Conservation (phyloP, 2,329 filamentous ascomycete genomes). For the Peltaster fructicola region DNA sequence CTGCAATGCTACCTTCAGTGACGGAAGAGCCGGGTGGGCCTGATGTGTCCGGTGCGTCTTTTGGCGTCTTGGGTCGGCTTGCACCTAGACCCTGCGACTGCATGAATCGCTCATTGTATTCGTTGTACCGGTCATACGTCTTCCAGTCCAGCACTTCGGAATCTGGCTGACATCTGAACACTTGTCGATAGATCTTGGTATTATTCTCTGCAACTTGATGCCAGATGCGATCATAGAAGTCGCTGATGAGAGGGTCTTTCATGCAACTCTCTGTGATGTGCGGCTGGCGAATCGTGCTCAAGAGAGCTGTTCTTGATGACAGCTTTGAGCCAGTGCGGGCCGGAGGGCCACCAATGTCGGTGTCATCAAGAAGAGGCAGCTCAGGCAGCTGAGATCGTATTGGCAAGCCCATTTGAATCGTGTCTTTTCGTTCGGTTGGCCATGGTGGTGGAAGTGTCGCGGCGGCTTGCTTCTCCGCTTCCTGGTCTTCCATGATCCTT, state of each 20-base stretch:
- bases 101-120: conserved; percentile 62
- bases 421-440: conserved; percentile 35
- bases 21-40: conserved; percentile 29
- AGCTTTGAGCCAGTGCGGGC: conserved; percentile 7
- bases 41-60: conserved; percentile 30
- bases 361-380: conserved; percentile 55
- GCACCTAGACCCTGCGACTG: conserved; percentile 40
- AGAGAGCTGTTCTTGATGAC: too few relatives aligned
- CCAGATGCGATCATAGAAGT: conserved; percentile 82
- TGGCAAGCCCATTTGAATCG: conserved; percentile 49
- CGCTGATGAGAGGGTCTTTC: conserved; percentile 66
- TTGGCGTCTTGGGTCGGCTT: conserved; percentile 33
- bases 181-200: conserved; percentile 78
- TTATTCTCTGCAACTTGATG: conserved; percentile 78
- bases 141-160: conserved; percentile 87
- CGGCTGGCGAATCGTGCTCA: conserved; percentile 53
- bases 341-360: conserved; percentile 65
- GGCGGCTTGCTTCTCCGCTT: conserved; percentile 15
- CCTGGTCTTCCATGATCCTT: conserved; percentile 11
- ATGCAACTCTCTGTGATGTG: conserved; percentile 80
- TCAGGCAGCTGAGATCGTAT: conserved; percentile 52
- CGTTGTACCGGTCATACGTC: conserved; percentile 70
- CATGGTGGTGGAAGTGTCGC: conserved; percentile 14
- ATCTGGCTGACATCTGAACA: conserved; percentile 95
- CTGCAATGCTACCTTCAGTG: too few relatives aligned